phyloP scores from a whole-genome alignment of 306 rosid species.

The Vigna radiata region DNA sequence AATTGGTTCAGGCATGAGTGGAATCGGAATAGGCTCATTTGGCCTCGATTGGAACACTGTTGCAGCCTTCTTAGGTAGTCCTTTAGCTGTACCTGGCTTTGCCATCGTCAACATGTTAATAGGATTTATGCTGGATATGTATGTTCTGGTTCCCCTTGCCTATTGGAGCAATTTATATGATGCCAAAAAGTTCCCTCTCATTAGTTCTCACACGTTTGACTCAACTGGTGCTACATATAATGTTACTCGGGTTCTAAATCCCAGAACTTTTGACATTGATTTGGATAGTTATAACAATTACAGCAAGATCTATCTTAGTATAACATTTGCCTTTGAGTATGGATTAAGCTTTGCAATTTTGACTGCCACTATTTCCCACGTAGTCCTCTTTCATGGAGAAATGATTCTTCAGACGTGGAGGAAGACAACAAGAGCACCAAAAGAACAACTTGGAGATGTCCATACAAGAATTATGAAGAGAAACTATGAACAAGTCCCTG shows the following conservation, averaged over 20 bases:
- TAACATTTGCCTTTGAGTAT: conserved; percentile 67
- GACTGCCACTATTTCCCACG: conserved; percentile 78
- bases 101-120: conserved; percentile 63
- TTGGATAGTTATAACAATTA: conserved; percentile 55
- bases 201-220: conserved; percentile 74
- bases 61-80: conserved; percentile 73
- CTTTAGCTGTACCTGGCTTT: conserved; percentile 75
- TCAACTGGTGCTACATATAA: conserved; percentile 60
- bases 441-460: conserved; percentile 55
- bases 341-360: conserved; percentile 83
- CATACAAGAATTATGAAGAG: conserved; percentile 79
- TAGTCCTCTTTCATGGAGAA: conserved; percentile 79
- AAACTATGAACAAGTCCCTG: conserved; percentile 77
- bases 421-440: conserved; percentile 52
- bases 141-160: conserved; percentile 57
- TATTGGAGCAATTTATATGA: conserved; percentile 74
- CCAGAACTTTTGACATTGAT: conserved; percentile 58
- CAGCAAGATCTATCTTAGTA: conserved; percentile 77
- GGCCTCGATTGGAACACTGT: conserved; percentile 82
- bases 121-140: conserved; percentile 61
- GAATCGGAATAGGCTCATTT: conserved; percentile 84
- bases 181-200: conserved; percentile 76
- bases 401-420: conserved; percentile 57
- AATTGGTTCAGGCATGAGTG: conserved; percentile 73
- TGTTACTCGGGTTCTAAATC: conserved; percentile 59